phyloP scores from a whole-genome alignment of 768 basidiomycete species.

The Leccinum rimulosum region DNA sequence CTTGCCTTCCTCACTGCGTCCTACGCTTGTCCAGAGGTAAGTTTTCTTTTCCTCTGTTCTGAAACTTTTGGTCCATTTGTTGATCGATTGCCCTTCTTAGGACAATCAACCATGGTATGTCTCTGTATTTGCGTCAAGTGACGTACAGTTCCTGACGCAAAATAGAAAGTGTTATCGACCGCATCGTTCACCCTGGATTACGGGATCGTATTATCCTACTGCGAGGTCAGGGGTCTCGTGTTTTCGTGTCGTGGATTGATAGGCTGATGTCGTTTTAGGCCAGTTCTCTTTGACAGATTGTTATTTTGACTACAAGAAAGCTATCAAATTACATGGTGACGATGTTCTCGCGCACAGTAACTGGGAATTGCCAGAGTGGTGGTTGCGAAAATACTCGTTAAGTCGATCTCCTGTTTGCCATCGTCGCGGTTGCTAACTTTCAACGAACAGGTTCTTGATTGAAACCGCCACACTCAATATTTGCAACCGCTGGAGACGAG shows the following conservation, averaged over 20 bases:
- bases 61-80: background rate
- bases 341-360: constrained; percentile 87
- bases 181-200: constrained; percentile 84
- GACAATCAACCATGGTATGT: constrained; percentile 79
- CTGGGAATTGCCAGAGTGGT: constrained; percentile 86
- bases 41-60: constrained; percentile 6
- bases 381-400: constrained; percentile 81
- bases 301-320: constrained; percentile 65
- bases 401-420: background rate
- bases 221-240: constrained; percentile 49
- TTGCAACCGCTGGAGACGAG: constrained; percentile 85
- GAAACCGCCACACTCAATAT: constrained; percentile 68
- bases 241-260: constrained; percentile 15
- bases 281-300: constrained; percentile 81
- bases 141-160: constrained; percentile 7
- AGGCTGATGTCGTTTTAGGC: constrained; percentile 39
- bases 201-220: constrained; percentile 89
- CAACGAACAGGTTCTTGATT: constrained; percentile 62
- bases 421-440: background rate
- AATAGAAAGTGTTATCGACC: constrained; percentile 87
- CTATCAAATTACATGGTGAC: constrained; percentile 80
- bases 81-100: constrained; percentile 36
- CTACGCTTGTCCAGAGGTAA: constrained; percentile 84
- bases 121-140: constrained; percentile 1
- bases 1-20: constrained; percentile 82